Evolutionary conservation across 108 stramenopile species (phyloP), one percentile per base, ranked within the genome.

Genomic region (Asterionellopsis glacialis): DNA sequence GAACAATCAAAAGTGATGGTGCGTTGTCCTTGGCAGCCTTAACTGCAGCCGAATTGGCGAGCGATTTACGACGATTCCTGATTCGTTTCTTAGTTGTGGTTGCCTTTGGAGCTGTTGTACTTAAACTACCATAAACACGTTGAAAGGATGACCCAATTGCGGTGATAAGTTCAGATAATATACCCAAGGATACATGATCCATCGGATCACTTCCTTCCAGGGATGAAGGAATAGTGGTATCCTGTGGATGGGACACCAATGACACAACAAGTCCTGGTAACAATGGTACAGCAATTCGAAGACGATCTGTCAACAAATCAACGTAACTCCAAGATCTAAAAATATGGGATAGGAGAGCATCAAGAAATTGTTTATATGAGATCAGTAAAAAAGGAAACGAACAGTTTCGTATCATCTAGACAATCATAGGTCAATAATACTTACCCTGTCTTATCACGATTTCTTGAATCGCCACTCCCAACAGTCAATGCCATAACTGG

Each of bases 281-380:
- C 33, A 91, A 65, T 13, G 83, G 81, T 81, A 87, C 76, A 62
- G 88, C 84, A 26, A 83, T 60, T n/a, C 76, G 73, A 19, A 87
- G 55, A 65, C 90, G 73, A 16, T 82, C 79, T 12, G 87, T 76
- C 10, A 82, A 71, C 11, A 82, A 69, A 60, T 91, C 90, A 4
- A 63, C 69, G 48, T 82, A 82, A 9, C 69, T 68, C 73, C 76
- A 75, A 22, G 74, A 21, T 19, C 47, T 48, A 21, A 48, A 9
- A 9, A 7, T 33, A n/a, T n/a, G n/a, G n/a, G n/a, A n/a, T n/a
- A n/a, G n/a, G n/a, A n/a, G n/a, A n/a, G n/a, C n/a, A n/a, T n/a
- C n/a, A n/a, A n/a, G n/a, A n/a, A n/a, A n/a, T 33, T 33, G 33
- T 2, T 33, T 33, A 7, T 33, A 7, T 33, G 7, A 7, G 7